Evolutionary conservation across 352 stramenopile species (phyloP).

Genomic region (Pythium myriotylum): DNA sequence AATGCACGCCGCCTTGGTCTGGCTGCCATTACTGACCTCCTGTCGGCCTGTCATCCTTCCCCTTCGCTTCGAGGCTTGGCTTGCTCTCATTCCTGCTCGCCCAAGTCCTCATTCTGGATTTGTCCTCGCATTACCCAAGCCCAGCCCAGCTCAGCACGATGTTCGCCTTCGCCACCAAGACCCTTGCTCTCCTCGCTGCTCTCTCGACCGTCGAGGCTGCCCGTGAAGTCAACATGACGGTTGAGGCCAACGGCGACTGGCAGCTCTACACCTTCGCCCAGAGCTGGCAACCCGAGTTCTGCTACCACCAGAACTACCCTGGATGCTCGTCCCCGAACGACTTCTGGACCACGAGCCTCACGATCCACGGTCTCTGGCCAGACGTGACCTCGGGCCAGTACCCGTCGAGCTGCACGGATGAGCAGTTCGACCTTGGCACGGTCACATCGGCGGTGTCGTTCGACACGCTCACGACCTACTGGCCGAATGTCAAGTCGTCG

Average conservation of each 20-base stretch:
- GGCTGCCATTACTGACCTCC: no score
- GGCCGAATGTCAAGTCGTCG: conserved; percentile 80
- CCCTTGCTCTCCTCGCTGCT: not conserved
- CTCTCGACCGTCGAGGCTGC: not conserved
- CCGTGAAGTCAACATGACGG: conserved; percentile 6
- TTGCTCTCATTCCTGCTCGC: not conserved
- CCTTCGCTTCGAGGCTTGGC: no score
- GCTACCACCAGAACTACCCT: no score
- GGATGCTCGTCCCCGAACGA: not conserved
- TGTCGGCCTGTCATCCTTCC: no score
- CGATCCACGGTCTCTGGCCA: not conserved
- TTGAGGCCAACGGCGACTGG: conserved; percentile 41
- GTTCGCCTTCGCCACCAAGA: not conserved
- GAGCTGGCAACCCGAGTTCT: no score
- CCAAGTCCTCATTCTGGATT: not conserved
- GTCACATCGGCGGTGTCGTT: not conserved
- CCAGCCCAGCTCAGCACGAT: not conserved
- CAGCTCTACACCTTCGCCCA: conserved; percentile 84
- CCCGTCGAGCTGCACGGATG: not conserved
- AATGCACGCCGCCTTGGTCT: no score
- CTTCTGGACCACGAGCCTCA: not conserved
- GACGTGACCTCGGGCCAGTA: not conserved
- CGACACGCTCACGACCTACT: conserved; percentile 63
- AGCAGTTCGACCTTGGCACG: not conserved
- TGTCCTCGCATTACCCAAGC: not conserved